Evolutionary conservation across 352 stramenopile genomes (phyloP), one percentile per base, ranked within the genome.

Genomic region (Phytophthora macrochlamydospora): DNA sequence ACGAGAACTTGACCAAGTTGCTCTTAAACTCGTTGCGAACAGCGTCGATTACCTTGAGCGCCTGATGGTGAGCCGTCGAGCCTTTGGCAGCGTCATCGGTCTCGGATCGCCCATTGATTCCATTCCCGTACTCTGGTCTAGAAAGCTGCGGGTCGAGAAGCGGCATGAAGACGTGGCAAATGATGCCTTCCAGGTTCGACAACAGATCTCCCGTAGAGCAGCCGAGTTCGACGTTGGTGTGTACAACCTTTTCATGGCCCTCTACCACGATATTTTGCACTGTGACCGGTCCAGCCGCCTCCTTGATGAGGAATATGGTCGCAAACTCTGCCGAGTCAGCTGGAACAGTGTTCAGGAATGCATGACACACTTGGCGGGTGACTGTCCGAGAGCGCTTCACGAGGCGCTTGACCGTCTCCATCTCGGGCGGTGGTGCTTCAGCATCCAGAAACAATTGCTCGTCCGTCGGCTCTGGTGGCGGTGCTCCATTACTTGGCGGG

Each of bases 1-100:
- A 94, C 35, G 94, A 83, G 56, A 99, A 98, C 65, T 98, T 97
- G 42, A 92, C 75, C 12, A 97, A 64, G 45, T 97, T 97, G 56
- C 84, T 88, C 63, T 94, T 90, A 57, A 98, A 96, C 44, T 97
- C 90, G 40, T 92, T 94, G 4, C 89, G 85, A 24, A 92, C 81
- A 6, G 87, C 83, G 49, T 95, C 89, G 14, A 94, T 94, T 7
- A 93, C 78, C 43, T 95, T 92, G 1, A 92, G 70, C 4, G 82
- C 86, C 54, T 93, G 80, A 18, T 83, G 76, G 5, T 72, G 54
- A 3, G 68, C 55, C 8, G 63, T 54, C 12, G 67, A 29, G 0
- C 56, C 65, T 28, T 74, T 77, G 0, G 30, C 43, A 5, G 58
- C 44, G 12, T 73, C 56, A 0, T 67, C 52, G 3, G 57, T 28